Evolutionary conservation across 2,329 filamentous ascomycete species (phyloP).

Genomic region (Neopestalotiopsis sp.): DNA sequence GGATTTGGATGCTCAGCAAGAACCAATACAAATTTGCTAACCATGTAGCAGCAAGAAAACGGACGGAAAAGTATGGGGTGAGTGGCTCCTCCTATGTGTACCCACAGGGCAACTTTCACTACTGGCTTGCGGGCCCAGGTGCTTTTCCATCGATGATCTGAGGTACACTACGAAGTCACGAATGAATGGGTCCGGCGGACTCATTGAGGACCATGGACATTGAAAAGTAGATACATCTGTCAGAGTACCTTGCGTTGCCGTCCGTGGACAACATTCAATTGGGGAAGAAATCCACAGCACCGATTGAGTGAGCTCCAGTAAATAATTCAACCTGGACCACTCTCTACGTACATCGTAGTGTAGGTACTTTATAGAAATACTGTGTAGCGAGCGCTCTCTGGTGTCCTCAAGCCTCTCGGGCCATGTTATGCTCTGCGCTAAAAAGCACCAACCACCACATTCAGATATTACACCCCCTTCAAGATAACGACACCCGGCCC

Average conservation of each 20-base stretch:
- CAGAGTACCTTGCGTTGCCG: background rate
- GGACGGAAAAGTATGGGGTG: conserved; percentile 1
- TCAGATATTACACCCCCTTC: background rate
- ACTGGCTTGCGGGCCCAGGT: background rate
- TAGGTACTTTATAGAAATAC: too few relatives aligned
- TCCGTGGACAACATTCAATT: too few relatives aligned
- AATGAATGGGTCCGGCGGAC: background rate
- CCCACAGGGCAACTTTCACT: background rate
- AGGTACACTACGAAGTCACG: background rate
- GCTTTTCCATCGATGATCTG: background rate
- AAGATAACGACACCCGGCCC: background rate
- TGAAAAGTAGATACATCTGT: background rate
- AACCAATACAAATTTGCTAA: too few relatives aligned
- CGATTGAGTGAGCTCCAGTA: too few relatives aligned
- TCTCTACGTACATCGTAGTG: too few relatives aligned
- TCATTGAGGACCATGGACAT: too few relatives aligned
- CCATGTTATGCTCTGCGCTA: background rate
- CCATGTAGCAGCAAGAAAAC: background rate
- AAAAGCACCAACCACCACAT: background rate
- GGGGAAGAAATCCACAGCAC: too few relatives aligned
- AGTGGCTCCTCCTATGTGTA: background rate
- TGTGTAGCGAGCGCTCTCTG: too few relatives aligned
- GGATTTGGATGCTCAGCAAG: background rate
- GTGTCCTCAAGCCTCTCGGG: background rate
- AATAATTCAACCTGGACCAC: too few relatives aligned